A percentile compares a stretch with the other conserved stretches of the same genome.
Evolutionary conservation across 306 rosid species (phyloP).

Genomic region (Citrullus mucosospermus): DNA sequence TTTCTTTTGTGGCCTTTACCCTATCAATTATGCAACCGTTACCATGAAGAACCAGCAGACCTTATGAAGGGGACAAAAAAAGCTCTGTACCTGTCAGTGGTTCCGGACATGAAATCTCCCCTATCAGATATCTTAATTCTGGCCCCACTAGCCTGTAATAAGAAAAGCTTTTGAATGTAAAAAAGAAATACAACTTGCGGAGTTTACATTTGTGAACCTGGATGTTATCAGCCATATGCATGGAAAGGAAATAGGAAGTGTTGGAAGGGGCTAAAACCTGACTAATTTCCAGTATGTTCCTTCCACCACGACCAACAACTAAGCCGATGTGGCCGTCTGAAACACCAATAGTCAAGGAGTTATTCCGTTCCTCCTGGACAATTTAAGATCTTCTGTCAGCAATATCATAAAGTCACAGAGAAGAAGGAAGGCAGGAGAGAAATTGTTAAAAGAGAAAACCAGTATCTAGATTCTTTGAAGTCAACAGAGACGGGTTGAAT

Average conservation of each 20-base stretch:
- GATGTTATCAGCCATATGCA: not conserved
- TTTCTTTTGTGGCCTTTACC: not conserved
- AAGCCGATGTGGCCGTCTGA: slow-evolving; percentile 83
- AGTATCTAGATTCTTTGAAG: not conserved
- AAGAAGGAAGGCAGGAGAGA: not conserved
- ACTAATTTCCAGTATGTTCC: slow-evolving; percentile 81
- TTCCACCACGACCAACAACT: slow-evolving; percentile 99
- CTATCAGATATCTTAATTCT: slow-evolving; percentile 98
- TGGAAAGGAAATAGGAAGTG: not conserved
- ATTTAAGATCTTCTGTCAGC: slow-evolving; percentile 1
- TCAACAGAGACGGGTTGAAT: not conserved
- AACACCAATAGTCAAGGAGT: slow-evolving; percentile 78
- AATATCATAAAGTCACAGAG: not conserved
- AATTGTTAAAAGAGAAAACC: not conserved
- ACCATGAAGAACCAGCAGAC: not conserved
- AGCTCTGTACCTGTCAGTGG: slow-evolving; percentile 64
- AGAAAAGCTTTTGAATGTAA: not conserved
- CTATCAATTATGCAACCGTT: not conserved
- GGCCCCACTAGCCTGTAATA: slow-evolving; percentile 79
- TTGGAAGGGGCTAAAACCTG: slow-evolving; percentile 43
- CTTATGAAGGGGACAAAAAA: not conserved
- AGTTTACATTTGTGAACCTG: not conserved
- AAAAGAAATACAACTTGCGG: not conserved
- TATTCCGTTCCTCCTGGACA: slow-evolving; percentile 72
- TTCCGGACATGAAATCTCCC: slow-evolving; percentile 94